Evolutionary conservation across 768 basidiomycete species (phyloP).

Genomic region (Coprinopsis strossmayeri): DNA sequence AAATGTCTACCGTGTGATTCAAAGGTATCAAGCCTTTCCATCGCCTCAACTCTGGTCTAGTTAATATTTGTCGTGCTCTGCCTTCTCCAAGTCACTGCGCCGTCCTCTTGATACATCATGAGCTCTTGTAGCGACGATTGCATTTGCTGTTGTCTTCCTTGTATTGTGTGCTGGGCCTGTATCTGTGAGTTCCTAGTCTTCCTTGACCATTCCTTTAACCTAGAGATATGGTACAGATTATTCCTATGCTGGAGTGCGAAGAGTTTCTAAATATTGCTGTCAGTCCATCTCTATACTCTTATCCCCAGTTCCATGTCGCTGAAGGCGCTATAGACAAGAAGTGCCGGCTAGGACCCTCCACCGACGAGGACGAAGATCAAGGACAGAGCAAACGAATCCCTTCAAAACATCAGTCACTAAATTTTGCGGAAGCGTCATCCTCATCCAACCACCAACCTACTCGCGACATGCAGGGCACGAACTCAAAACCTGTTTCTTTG

Average conservation of each 20-base stretch:
- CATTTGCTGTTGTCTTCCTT: slow-evolving; percentile 10
- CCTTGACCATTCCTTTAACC: background rate
- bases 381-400: background rate
- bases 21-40: too few relatives aligned
- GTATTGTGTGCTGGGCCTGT: slow-evolving; percentile 7
- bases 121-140: slow-evolving; percentile 9
- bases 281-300: background rate
- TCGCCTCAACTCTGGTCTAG: too few relatives aligned
- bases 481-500: background rate
- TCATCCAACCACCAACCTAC: background rate
- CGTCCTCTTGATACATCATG: background rate
- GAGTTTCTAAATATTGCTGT: slow-evolving; percentile 2
- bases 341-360: background rate
- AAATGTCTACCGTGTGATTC: slow-evolving; percentile 2
- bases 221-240: background rate
- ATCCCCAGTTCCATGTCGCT: background rate
- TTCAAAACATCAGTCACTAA: background rate
- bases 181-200: slow-evolving; percentile 5
- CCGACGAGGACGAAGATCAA: background rate
- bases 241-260: background rate
- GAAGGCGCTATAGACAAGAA: background rate
- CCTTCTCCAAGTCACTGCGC: background rate
- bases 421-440: background rate
- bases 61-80: too few relatives aligned
- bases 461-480: background rate